A percentile compares a stretch with the other conserved stretches of the same genome.
phyloP scores from a whole-genome alignment of 805 yeast species.

The Maudiozyma bulderi region DNA sequence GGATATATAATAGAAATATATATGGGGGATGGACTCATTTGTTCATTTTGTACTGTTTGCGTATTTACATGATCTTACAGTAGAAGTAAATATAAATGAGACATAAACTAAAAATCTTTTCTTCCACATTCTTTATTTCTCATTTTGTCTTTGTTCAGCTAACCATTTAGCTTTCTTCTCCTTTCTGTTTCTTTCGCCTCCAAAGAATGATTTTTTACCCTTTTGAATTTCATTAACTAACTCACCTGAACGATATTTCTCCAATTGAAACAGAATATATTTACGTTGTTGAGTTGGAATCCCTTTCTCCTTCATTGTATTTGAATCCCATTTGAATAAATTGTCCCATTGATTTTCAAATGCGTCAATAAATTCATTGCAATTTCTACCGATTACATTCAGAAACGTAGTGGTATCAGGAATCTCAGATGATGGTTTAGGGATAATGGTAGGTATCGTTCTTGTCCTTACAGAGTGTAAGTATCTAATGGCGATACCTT shows the following conservation, averaged over 20 bases:
- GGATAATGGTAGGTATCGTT: slow-evolving; percentile 21
- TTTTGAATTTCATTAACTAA: slow-evolving; percentile 45
- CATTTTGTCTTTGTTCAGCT: slow-evolving; percentile 34
- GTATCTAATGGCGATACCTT: neutral
- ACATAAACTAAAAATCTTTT: no score
- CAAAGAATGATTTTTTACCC: slow-evolving; percentile 66
- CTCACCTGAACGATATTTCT: slow-evolving; percentile 51
- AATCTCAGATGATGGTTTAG: slow-evolving; percentile 42
- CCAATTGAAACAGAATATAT: slow-evolving; percentile 64
- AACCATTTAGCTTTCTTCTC: slow-evolving; percentile 53
- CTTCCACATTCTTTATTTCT: neutral
- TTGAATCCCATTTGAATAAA: slow-evolving; percentile 48
- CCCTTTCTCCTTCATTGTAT: slow-evolving; percentile 62
- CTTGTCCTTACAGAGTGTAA: neutral
- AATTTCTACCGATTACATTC: slow-evolving; percentile 66
- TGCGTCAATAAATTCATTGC: slow-evolving; percentile 60
- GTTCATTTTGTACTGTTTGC: no score
- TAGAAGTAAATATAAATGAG: no score
- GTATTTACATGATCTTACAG: no score
- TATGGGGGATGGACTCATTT: no score
- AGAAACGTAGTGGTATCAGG: slow-evolving; percentile 72
- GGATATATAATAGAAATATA: no score
- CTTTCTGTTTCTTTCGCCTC: slow-evolving; percentile 78
- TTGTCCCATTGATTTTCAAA: slow-evolving; percentile 59
- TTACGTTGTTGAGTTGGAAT: slow-evolving; percentile 63